phyloP scores from a whole-genome alignment of 2,329 filamentous ascomycete species.

The Trichoderma afroharzianum region DNA sequence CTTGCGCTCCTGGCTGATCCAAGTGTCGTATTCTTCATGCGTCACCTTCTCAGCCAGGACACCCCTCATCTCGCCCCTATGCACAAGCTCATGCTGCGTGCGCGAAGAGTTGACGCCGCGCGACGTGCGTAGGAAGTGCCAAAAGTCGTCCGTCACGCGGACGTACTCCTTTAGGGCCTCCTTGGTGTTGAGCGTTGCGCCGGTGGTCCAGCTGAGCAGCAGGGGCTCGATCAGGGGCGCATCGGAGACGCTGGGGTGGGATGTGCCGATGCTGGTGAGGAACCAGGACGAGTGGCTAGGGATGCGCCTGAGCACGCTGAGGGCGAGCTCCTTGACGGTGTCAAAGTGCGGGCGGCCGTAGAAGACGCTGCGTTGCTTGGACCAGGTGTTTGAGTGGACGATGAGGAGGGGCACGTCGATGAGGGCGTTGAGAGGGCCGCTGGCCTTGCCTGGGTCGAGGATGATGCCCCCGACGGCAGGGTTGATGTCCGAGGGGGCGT shows the following conservation, averaged over 20 bases:
- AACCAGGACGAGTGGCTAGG: slow-evolving; percentile 49
- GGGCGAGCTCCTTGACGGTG: slow-evolving; percentile 55
- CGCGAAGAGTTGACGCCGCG: background rate
- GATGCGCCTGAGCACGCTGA: slow-evolving; percentile 41
- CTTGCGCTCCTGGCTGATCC: slow-evolving; percentile 35
- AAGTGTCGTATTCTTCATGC: slow-evolving; percentile 38
- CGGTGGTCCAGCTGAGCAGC: slow-evolving; percentile 58
- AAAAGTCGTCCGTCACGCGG: slow-evolving; percentile 53
- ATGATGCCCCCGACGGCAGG: slow-evolving; percentile 54
- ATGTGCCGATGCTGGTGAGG: slow-evolving; percentile 50
- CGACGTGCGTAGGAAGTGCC: slow-evolving; percentile 40
- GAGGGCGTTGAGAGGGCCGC: slow-evolving; percentile 58
- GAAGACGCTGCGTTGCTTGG: slow-evolving; percentile 50
- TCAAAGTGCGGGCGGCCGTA: slow-evolving; percentile 63
- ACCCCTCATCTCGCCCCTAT: slow-evolving; percentile 35
- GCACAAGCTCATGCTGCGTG: background rate
- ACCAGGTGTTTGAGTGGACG: slow-evolving; percentile 65
- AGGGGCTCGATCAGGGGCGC: slow-evolving; percentile 61
- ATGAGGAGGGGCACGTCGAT: slow-evolving; percentile 57
- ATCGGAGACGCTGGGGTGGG: slow-evolving; percentile 64
- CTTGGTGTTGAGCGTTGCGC: slow-evolving; percentile 51
- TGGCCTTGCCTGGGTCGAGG: slow-evolving; percentile 63
- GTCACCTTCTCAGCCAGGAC: slow-evolving; percentile 50
- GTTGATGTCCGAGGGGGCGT: slow-evolving; percentile 33
- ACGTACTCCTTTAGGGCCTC: slow-evolving; percentile 60